phyloP scores from a whole-genome alignment of 2,329 filamentous ascomycete species.

The Furcasterigmium sp. region DNA sequence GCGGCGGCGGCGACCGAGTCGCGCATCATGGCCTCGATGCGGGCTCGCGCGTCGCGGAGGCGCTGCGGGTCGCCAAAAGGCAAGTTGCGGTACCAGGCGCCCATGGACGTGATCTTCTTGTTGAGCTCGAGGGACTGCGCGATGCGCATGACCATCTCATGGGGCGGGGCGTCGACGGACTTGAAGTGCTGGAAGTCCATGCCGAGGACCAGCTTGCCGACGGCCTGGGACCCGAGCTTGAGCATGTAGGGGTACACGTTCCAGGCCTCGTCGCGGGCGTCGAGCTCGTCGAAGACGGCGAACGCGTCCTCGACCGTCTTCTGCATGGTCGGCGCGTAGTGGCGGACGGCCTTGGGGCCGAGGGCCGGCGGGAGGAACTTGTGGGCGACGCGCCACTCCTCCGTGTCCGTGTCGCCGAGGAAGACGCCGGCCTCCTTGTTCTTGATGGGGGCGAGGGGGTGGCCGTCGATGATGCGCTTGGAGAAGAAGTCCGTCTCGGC shows the following conservation, averaged over 20 bases:
- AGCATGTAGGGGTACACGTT: constrained; percentile 47
- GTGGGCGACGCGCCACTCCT: constrained; percentile 46
- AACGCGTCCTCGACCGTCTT: constrained; percentile 44
- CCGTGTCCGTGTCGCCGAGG: constrained; percentile 43
- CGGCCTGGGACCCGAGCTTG: constrained; percentile 40
- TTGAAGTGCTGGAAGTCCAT: constrained; percentile 41
- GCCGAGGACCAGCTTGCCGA: constrained; percentile 38
- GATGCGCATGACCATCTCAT: constrained; percentile 46
- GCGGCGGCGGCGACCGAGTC: constrained; percentile 31
- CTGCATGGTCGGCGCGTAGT: constrained; percentile 57
- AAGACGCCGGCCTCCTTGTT: constrained; percentile 36
- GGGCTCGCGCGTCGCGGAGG: constrained; percentile 26
- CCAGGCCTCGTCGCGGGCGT: constrained; percentile 38
- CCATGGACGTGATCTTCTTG: constrained; percentile 51
- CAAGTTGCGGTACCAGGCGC: constrained; percentile 49
- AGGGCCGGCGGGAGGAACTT: constrained; percentile 58
- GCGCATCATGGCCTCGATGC: constrained; percentile 29
- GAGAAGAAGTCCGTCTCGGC: constrained; percentile 47
- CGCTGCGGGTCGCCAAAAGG: constrained; percentile 52
- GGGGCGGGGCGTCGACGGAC: constrained; percentile 36
- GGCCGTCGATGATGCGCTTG: constrained; percentile 45
- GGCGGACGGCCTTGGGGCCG: constrained; percentile 53
- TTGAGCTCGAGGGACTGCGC: constrained; percentile 48
- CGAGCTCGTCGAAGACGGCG: constrained; percentile 44
- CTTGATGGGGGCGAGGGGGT: constrained; percentile 39